A percentile compares a stretch with the other conserved stretches of the same genome.
Conservation (phyloP, 352 stramenopile genomes). For the Globisporangium spinosum region DNA sequence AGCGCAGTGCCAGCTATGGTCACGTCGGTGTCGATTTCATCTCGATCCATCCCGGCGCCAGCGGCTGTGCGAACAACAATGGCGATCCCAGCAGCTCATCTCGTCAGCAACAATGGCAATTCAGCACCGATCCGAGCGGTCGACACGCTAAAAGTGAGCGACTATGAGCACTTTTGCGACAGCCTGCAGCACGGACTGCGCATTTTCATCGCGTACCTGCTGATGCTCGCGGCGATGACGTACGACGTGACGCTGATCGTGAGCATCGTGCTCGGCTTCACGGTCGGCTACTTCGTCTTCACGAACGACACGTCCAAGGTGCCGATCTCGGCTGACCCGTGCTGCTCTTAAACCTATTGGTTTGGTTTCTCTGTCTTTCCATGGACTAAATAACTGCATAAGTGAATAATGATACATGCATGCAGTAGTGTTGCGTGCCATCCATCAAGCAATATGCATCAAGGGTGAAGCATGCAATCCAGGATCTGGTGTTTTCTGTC, state of each 20-base stretch:
- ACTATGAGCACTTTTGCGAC: slow-evolving; percentile 55
- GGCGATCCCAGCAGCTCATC: neutral
- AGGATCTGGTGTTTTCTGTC: no score
- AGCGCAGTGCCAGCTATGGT: slow-evolving; percentile 11
- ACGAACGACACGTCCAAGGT: slow-evolving; percentile 69
- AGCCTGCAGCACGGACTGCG: slow-evolving; percentile 54
- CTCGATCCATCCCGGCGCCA: slow-evolving; percentile 11
- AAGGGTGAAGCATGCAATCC: no score
- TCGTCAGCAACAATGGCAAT: slow-evolving; percentile 18
- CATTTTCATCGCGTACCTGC: slow-evolving; percentile 73
- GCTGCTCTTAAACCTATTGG: slow-evolving; percentile 36
- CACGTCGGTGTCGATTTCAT: slow-evolving; percentile 19
- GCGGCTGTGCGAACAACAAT: neutral
- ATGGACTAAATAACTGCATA: neutral
- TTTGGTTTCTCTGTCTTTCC: neutral
- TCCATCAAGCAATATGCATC: neutral
- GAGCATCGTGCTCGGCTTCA: slow-evolving; percentile 64
- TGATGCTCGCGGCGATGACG: slow-evolving; percentile 82
- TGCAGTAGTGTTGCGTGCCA: neutral
- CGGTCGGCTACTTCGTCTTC: slow-evolving; percentile 63
- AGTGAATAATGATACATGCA: neutral
- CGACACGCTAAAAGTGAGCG: slow-evolving; percentile 32
- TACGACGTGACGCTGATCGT: slow-evolving; percentile 63
- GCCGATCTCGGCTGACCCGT: slow-evolving; percentile 61
- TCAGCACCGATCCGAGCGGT: neutral